Conservation (phyloP, 768 basidiomycete genomes). For the Obba rivulosa region DNA sequence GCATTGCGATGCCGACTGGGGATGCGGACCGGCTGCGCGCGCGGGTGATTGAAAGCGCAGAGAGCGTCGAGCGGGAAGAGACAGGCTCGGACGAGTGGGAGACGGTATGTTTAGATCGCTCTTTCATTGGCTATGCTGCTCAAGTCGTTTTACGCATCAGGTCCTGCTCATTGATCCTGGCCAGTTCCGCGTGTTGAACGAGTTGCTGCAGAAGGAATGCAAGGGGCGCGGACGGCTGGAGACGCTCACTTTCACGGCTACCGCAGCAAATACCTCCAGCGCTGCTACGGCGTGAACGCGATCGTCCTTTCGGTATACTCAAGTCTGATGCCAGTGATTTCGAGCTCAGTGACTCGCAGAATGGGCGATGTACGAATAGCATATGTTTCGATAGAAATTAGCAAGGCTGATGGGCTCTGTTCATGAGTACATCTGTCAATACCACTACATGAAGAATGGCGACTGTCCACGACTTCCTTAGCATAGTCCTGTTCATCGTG, state of each 20-base stretch:
- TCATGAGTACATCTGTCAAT: background rate
- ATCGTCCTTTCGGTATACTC: too few relatives aligned
- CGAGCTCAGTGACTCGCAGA: background rate
- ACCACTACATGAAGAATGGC: background rate
- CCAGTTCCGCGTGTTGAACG: constrained; percentile 84
- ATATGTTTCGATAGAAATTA: background rate
- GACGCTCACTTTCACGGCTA: constrained; percentile 70
- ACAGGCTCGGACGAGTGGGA: constrained; percentile 76
- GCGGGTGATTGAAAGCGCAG: constrained; percentile 65
- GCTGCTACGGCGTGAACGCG: background rate
- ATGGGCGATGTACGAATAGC: background rate
- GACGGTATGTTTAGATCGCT: constrained; percentile 51
- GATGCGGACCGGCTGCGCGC: constrained; percentile 69
- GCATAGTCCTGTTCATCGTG: background rate
- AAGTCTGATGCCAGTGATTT: background rate
- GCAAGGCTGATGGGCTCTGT: background rate
- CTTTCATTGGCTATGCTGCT: background rate
- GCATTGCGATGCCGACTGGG: constrained; percentile 62
- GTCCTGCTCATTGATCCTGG: constrained; percentile 90
- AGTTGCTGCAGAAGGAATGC: constrained; percentile 85
- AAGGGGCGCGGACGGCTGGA: constrained; percentile 86
- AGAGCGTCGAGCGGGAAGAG: constrained; percentile 82
- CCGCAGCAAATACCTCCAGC: constrained; percentile 28
- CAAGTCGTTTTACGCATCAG: constrained; percentile 40
- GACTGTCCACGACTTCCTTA: background rate